Evolutionary conservation across 164 flowering plant species (phyloP).

Genomic region (Warburgia ugandensis): DNA sequence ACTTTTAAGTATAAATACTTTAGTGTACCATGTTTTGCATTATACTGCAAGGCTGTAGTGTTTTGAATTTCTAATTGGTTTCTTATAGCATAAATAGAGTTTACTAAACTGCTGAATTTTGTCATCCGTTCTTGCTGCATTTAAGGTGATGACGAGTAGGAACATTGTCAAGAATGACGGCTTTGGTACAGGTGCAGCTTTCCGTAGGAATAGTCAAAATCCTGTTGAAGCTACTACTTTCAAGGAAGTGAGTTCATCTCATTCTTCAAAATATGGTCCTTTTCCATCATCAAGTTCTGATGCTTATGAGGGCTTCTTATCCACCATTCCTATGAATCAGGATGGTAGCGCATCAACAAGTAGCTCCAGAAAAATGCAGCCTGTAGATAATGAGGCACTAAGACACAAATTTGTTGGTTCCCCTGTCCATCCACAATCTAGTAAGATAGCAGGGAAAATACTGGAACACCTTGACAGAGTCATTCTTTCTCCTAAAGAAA

Average conservation of each 20-base stretch:
- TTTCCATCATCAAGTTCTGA: conserved; percentile 19
- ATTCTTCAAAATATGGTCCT: conserved; percentile 17
- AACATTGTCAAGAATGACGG: conserved; percentile 20
- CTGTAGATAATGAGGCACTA: conserved; percentile 14
- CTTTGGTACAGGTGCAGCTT: conserved; percentile 64
- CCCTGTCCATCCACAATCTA: conserved; percentile 45
- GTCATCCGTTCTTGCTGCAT: conserved; percentile 2
- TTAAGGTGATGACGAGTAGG: conserved; percentile 24
- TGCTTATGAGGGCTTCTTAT: conserved; percentile 19
- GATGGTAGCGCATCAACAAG: conserved; percentile 29
- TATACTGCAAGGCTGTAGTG: not conserved
- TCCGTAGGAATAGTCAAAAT: conserved; percentile 44
- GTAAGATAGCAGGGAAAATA: conserved; percentile 56
- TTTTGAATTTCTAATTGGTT: not conserved
- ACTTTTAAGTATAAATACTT: too few species aligned
- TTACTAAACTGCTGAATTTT: not conserved
- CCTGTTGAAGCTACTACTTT: conserved; percentile 28
- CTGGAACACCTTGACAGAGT: conserved; percentile 73
- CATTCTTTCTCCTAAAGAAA: conserved; percentile 51
- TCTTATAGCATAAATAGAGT: not conserved
- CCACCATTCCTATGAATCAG: conserved; percentile 27
- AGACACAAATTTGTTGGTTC: conserved; percentile 20
- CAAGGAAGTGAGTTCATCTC: conserved; percentile 26
- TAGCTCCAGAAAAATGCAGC: conserved; percentile 21
- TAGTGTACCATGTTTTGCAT: too few species aligned